Evolutionary conservation across 2,329 filamentous ascomycete species (phyloP), one percentile per base, ranked within the genome.

Genomic region (Xylariaceae sp.): DNA sequence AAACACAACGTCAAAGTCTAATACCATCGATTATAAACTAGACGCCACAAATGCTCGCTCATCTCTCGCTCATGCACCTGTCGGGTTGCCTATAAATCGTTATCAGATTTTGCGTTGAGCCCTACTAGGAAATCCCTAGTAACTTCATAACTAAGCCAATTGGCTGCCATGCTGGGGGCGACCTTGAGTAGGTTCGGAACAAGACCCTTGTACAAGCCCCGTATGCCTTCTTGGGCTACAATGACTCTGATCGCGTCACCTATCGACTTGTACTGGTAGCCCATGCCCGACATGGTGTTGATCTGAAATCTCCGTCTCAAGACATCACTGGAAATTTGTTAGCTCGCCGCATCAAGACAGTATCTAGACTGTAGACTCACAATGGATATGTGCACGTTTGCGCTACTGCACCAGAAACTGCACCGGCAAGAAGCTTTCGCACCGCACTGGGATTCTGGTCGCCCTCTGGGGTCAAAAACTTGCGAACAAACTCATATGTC

Each of bases 361-460:
- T 37, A 26, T 21, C 2, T 4, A n/a, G 19, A 43, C 31, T 5
- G 16, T 1, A 40, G 39, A 78, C 90, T 83, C 77, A 96, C 90
- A 99, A 97, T 60, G 95, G 95, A 76, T 99, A 99, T 70, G 95
- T 99, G 82, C 90, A 96, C 2, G 94, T 98, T 74, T 99, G 95
- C 37, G 95, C 95, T 49, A 99, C 90, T 24, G 92, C 95, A 34
- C 95, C 95, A n/a, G 93, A 96, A 49, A 98, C 86, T 12, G 95
- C 95, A 55, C 95, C 95, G 3, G 95, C 94, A 24, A 88, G 83
- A 37, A 99, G 81, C 73, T 98, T 99, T 51, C 94, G 87, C 50
- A 85, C 74, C 1, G 91, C 85, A 60, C 81, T 87, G 0, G 95
- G 95, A 65, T 96, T 91, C 70, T 90, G 84, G 62, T 96, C 88